A percentile compares a stretch with the other conserved stretches of the same genome.
phyloP scores from a whole-genome alignment of 2,329 filamentous ascomycete genomes.

The Pseudopyrenochaeta lycopersici region DNA sequence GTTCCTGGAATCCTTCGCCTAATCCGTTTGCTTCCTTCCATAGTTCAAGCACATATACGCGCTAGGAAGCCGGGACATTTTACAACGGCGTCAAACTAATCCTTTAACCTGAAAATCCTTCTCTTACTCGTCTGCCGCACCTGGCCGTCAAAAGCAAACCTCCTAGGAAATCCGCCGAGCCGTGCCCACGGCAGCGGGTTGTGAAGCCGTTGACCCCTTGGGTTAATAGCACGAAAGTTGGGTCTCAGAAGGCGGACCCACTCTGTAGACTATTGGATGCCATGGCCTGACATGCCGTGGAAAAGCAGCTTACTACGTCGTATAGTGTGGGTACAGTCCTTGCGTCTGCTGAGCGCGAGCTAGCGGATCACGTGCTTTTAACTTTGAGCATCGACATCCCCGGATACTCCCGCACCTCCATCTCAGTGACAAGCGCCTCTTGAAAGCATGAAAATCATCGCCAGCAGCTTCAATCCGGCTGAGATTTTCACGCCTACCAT shows the following conservation, averaged over 20 bases:
- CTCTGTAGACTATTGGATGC: not conserved
- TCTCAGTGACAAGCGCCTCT: too few species aligned
- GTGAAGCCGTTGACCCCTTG: not conserved
- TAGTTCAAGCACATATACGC: not conserved
- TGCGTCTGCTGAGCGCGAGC: not conserved
- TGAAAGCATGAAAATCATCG: too few species aligned
- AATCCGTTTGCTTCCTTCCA: not conserved
- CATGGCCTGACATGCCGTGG: not conserved
- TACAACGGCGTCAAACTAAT: not conserved
- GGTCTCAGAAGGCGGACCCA: not conserved
- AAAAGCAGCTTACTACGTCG: not conserved
- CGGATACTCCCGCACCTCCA: too few species aligned
- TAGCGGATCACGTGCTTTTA: not conserved
- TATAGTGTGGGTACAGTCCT: not conserved
- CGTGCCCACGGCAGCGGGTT: constrained; percentile 1
- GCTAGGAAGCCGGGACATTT: not conserved
- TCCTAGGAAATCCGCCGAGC: not conserved
- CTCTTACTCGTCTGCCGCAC: not conserved
- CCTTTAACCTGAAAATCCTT: not conserved
- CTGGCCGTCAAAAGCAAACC: not conserved
- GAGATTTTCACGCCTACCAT: too few species aligned
- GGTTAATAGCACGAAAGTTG: not conserved
- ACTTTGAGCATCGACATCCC: too few species aligned
- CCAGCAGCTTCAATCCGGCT: too few species aligned
- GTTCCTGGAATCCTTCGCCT: not conserved